These are phyloP conservation scores for Aureobasidium musti DNA, from an alignment of 2,329 filamentous ascomycete species.

Conservation along the genomic window DNA sequence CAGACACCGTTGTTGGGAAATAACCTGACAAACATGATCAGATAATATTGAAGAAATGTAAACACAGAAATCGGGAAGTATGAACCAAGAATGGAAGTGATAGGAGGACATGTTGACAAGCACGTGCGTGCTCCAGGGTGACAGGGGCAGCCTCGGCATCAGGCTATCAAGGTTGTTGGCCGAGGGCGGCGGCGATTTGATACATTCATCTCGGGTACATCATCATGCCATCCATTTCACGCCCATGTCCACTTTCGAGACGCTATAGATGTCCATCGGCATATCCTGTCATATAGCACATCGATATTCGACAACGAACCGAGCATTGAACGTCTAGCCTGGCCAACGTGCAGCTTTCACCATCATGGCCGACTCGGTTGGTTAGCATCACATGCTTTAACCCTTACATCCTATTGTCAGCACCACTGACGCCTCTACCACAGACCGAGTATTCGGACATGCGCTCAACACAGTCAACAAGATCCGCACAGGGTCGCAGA, in stretches of 20 bases:
- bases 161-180: slow-evolving; percentile 26
- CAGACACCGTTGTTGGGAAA: background rate
- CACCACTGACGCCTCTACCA: background rate
- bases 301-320: too few species aligned
- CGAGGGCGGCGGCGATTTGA: slow-evolving; percentile 14
- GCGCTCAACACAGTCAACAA: slow-evolving; percentile 98
- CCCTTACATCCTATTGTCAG: background rate
- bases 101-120: background rate
- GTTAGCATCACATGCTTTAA: slow-evolving; percentile 31
- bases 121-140: slow-evolving; percentile 17
- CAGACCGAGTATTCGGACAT: slow-evolving; percentile 95
- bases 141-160: slow-evolving; percentile 15
- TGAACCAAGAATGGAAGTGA: background rate
- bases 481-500: slow-evolving; percentile 88
- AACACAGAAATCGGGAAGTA: background rate
- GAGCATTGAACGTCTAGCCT: background rate
- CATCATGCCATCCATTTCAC: slow-evolving; percentile 17
- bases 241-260: slow-evolving; percentile 1
- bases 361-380: slow-evolving; percentile 39
- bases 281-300: slow-evolving; percentile 10
- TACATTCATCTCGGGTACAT: slow-evolving; percentile 20
- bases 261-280: background rate
- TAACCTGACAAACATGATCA: too few species aligned
- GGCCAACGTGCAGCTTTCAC: background rate
- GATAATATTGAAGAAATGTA: too few species aligned